Evolutionary conservation across 148 eudicot genomes (phyloP).

Genomic region (Nepenthes mirabilis): DNA sequence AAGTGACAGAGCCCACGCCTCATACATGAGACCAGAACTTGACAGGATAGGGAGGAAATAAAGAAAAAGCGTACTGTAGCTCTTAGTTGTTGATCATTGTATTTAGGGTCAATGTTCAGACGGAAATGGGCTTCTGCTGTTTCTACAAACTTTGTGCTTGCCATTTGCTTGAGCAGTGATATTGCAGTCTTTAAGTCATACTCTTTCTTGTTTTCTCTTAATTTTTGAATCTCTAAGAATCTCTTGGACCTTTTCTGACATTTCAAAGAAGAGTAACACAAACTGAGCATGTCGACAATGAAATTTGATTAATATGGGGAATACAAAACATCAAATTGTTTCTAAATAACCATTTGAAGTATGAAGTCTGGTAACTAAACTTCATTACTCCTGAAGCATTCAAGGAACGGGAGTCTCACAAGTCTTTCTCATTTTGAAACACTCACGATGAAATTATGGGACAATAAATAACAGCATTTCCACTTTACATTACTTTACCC

Average conservation of each 20-base stretch:
- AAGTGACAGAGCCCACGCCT: not conserved
- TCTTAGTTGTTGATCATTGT: constrained; percentile 92
- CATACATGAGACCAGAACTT: no score
- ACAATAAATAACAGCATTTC: no score
- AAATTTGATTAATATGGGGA: not conserved
- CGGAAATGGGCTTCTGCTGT: constrained; percentile 93
- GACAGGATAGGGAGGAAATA: not conserved
- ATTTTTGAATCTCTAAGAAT: constrained; percentile 70
- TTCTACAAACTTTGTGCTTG: constrained; percentile 73
- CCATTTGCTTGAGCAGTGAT: constrained; percentile 66
- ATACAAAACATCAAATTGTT: not conserved
- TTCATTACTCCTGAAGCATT: not conserved
- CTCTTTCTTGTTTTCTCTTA: constrained; percentile 77
- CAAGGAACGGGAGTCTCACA: not conserved
- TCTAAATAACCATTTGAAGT: not conserved
- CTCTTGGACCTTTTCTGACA: constrained; percentile 80
- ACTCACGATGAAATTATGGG: no score
- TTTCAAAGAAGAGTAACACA: constrained; percentile 6
- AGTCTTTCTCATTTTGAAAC: not conserved
- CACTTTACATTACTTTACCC: no score
- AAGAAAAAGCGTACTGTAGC: constrained; percentile 61
- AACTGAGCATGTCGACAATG: not conserved
- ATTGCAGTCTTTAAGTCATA: constrained; percentile 70
- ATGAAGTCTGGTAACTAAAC: not conserved
- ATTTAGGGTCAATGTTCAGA: constrained; percentile 90